A percentile compares a stretch with the other conserved stretches of the same genome.
Conservation (phyloP, 2,329 filamentous ascomycete genomes). For the Cercospora zeae-maydis region DNA sequence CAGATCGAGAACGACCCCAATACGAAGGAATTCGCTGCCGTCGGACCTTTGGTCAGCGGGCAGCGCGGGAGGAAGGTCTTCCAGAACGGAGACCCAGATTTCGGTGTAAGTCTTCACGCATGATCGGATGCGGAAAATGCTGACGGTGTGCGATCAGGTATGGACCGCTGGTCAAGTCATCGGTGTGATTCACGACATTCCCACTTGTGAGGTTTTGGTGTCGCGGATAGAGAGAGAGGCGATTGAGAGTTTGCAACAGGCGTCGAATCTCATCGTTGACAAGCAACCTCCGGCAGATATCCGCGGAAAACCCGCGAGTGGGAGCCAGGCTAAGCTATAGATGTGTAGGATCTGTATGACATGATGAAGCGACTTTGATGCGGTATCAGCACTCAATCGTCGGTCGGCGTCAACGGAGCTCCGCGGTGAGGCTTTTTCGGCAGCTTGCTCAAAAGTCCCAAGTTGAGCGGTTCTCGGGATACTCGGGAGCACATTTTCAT, state of each 20-base stretch:
- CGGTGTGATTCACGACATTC: slow-evolving; percentile 52
- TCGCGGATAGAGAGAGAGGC: slow-evolving; percentile 48
- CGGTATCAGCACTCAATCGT: neutral
- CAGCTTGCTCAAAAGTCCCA: neutral
- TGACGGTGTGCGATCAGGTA: slow-evolving; percentile 55
- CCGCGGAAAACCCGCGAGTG: slow-evolving; percentile 30
- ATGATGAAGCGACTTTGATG: neutral
- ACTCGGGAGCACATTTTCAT: neutral
- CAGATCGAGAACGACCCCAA: slow-evolving; percentile 79
- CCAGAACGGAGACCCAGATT: slow-evolving; percentile 83
- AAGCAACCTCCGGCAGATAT: slow-evolving; percentile 35
- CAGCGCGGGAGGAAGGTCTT: slow-evolving; percentile 90
- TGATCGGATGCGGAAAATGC: neutral
- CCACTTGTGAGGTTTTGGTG: slow-evolving; percentile 47
- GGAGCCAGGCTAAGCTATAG: slow-evolving; percentile 27
- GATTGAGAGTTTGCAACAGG: slow-evolving; percentile 41
- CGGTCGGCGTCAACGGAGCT: neutral
- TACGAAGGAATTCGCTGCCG: slow-evolving; percentile 83
- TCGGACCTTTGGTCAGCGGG: slow-evolving; percentile 82
- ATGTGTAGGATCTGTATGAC: slow-evolving; percentile 6
- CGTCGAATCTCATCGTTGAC: slow-evolving; percentile 40
- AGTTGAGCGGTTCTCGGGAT: neutral
- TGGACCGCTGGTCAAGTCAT: slow-evolving; percentile 98
- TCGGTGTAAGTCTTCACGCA: slow-evolving; percentile 63
- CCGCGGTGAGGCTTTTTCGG: neutral